Conservation (phyloP, 306 rosid species). For the Citrullus amarus region DNA sequence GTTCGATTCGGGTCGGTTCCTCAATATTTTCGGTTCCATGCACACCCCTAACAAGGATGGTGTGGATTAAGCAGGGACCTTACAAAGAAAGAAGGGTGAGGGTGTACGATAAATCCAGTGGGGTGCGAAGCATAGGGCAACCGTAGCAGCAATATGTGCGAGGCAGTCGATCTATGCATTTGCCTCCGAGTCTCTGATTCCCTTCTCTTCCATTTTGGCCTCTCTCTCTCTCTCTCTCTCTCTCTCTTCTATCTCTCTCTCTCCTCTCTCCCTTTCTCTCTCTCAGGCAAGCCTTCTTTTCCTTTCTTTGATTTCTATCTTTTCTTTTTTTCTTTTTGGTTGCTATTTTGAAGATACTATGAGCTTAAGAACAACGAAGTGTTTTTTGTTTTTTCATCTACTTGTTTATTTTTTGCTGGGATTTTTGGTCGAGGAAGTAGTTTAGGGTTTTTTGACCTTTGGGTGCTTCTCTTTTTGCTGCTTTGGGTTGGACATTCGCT, state of each 20-base stretch:
- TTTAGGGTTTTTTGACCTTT: slow-evolving; percentile 19
- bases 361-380: neutral
- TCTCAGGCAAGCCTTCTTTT: slow-evolving; percentile 9
- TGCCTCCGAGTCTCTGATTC: neutral
- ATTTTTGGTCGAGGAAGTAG: slow-evolving; percentile 3
- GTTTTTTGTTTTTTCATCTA: neutral
- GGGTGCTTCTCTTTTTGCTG: neutral
- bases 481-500: neutral
- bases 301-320: neutral
- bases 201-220: slow-evolving; percentile 13
- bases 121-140: slow-evolving; percentile 11
- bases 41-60: too few species aligned
- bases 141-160: slow-evolving; percentile 2
- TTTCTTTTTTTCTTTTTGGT: neutral
- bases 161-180: slow-evolving; percentile 4
- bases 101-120: neutral
- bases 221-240: neutral
- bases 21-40: too few species aligned
- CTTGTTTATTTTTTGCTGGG: neutral
- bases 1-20: too few species aligned
- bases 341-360: neutral
- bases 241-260: neutral
- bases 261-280: slow-evolving; percentile 1
- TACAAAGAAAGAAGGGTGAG: neutral
- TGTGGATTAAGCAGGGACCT: too few species aligned